Base-by-base conservation (phyloP, 1,284 basidiomycete genomes). In the Kwoniella shivajii region DNA sequence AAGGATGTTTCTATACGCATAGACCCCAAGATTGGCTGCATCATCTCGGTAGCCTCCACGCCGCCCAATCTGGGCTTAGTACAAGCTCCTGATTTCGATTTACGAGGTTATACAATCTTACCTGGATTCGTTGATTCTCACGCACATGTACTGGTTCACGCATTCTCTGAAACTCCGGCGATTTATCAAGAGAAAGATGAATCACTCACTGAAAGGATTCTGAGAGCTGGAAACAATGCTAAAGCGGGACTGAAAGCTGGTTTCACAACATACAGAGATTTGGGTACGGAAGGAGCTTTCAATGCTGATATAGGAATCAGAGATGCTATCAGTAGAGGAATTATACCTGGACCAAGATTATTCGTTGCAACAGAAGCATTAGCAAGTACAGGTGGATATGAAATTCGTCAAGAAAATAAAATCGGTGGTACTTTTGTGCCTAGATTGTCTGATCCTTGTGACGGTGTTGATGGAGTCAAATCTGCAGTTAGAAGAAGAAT, bases 81-180 rank as follows among this genome's bases (percentile, higher is more conserved):
- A 20, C 5, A 20, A 7, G 30, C 26, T 27, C 54, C 54, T 7
- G 50, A 54, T 26, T 31, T 85, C n/a, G 83, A 87, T 70, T 71
- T 86, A 38, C 72, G 82, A n/a, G 67, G 75, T 18, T 64, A 78
- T 58, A 84, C 83, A 1, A 77, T 88, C 3, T 69, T 86, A 2
- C 85, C 86, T 18, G 85, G 86, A 0, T 82, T 87, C 48, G 84
- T 87, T n/a, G 86, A 87, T 64, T 78, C 78, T 1, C 85, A 87
- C 72, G 85, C 87, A 18, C 86, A 86, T 68, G 73, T 87, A 39
- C 86, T 87, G 64, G 75, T 87, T 1, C 85, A 86, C 66, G 77
- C 84, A 0, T 87, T 86, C 64, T 65, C 77, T 6, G 85, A 87
- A 68, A 82, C 82, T 2, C 78, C 83, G 6, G 87, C 85, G 84